These are phyloP conservation scores for Eucalyptus polyanthemos DNA, from an alignment of 345 rosid genomes.

Conservation along the genomic window DNA sequence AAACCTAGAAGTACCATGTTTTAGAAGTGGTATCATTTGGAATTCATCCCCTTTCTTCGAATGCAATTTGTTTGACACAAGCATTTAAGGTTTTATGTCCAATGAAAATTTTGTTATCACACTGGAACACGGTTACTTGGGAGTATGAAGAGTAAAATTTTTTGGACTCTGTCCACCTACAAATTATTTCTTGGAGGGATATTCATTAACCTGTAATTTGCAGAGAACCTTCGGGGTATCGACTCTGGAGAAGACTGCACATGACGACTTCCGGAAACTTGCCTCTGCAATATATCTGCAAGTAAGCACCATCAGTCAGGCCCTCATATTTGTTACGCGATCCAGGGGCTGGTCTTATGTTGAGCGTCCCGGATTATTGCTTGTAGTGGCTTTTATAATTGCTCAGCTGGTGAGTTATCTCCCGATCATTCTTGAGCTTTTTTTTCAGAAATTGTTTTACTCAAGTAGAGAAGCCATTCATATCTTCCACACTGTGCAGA, in stretches of 20 bases:
- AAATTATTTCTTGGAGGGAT: not conserved
- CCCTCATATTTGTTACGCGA: slow-evolving; percentile 91
- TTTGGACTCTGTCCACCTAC: not conserved
- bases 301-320: slow-evolving; percentile 96
- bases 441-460: not conserved
- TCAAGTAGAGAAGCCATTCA: not conserved
- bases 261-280: slow-evolving; percentile 85
- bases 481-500: slow-evolving; percentile 24
- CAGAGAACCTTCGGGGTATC: slow-evolving; percentile 80
- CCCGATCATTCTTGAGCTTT: not conserved
- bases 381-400: slow-evolving; percentile 59
- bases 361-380: slow-evolving; percentile 87
- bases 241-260: slow-evolving; percentile 81
- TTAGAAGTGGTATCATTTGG: not conserved
- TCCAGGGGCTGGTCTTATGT: slow-evolving; percentile 93
- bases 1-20: not conserved
- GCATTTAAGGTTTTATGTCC: not conserved
- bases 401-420: slow-evolving; percentile 80
- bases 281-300: slow-evolving; percentile 95
- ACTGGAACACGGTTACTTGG: not conserved
- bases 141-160: not conserved
- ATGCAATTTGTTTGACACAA: not conserved
- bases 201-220: not conserved
- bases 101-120: not conserved
- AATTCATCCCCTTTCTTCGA: not conserved